Evolutionary conservation across 495 filamentous ascomycete species (phyloP), one percentile per base, ranked within the genome.

Genomic region (Cetradonia linearis): DNA sequence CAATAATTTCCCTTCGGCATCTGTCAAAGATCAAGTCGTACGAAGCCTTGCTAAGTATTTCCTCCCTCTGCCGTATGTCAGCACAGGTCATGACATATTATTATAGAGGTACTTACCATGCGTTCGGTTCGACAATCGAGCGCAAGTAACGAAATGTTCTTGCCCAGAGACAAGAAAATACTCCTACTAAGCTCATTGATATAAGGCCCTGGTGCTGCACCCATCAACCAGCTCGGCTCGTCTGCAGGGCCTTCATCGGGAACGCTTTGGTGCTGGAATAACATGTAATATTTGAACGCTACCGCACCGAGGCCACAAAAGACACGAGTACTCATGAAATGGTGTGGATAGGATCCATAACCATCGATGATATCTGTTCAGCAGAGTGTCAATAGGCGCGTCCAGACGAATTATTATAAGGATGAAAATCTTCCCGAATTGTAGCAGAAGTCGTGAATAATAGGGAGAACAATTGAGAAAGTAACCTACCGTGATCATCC

Each of bases 201-300:
- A 71, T 96, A 97, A 16, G 94, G 94, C 9, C 93, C 93, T 13
- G 85, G 87, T 20, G 77, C 71, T 34, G 78, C 75, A 28, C 93
- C 93, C 18, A 96, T 75, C 31, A 91, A 70, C 94, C 94, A 98
- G 70, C 87, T 95, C 10, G 91, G 90, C 70, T 98, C 93, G 18
- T 88, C 80, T 59, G 81, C 73, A 63, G 91, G 83, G 1, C 82
- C 86, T 71, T 96, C 92, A 18, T 86, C 82, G 0, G 80, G 77
- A 25, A 92, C 76, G 65, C 85, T 93, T 70, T 98, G 93, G 67
- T 98, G 93, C 71, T 98, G 93, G 74, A 97, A 98, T 8, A 98
- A 78, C 83, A 98, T 83, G 67, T 98, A 98, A 68, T 96, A 96
- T 69, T 97, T 98, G 78, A 92, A 96, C 2, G 92, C 93, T 52